Conservation (phyloP, 176 grass and related monocot genomes). For the Olyra latifolia region DNA sequence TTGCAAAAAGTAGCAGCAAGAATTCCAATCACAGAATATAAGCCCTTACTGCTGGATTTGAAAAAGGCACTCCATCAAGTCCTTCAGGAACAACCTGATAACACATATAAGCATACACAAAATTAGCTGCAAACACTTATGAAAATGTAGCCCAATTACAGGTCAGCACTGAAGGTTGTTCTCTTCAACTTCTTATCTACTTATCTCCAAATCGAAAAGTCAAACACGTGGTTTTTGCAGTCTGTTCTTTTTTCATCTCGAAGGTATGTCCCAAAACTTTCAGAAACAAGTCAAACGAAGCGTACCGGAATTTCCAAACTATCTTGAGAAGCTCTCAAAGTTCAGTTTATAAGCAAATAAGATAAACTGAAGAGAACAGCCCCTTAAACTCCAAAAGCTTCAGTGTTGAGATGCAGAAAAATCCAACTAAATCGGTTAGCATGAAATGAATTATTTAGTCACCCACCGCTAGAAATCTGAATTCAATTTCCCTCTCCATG, state of each 20-base stretch:
- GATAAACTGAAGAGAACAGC: too few relatives aligned
- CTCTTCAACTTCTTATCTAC: too few relatives aligned
- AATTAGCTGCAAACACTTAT: background rate
- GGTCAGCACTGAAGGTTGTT: background rate
- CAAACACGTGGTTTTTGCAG: too few relatives aligned
- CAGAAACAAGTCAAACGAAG: too few relatives aligned
- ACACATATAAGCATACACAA: background rate
- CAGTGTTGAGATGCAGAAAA: background rate
- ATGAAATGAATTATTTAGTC: background rate
- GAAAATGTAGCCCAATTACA: background rate
- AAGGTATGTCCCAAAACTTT: too few relatives aligned
- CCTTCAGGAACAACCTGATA: constrained; percentile 74
- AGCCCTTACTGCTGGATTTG: constrained; percentile 69
- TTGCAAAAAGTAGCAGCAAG: constrained; percentile 10
- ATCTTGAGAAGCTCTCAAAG: too few relatives aligned
- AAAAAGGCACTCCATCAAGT: constrained; percentile 61
- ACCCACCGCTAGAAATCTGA: constrained; percentile 86
- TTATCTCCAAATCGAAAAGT: too few relatives aligned
- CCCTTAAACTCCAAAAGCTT: constrained; percentile 1
- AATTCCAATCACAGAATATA: constrained; percentile 1
- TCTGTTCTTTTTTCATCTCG: too few relatives aligned
- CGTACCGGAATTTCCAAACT: too few relatives aligned
- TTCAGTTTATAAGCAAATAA: too few relatives aligned
- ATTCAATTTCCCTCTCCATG: constrained; percentile 88
- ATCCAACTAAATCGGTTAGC: background rate